Evolutionary conservation across 2,329 filamentous ascomycete species (phyloP), one percentile per base, ranked within the genome.

Genomic region (Rutstroemia sydowiana): DNA sequence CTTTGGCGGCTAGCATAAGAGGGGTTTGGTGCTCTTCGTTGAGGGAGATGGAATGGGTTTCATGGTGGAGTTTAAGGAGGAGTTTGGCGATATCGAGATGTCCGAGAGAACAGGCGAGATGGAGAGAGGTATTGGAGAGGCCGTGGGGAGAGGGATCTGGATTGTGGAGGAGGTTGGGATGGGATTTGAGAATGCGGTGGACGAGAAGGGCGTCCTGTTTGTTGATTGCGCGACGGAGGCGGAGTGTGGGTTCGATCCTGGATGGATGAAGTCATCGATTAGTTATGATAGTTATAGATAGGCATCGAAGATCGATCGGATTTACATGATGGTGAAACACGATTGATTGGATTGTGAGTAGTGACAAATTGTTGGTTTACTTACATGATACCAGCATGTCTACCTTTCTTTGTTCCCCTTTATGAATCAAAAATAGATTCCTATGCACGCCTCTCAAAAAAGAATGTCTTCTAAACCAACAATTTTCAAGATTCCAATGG

Each of bases 1-100:
- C 76, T 6, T 71, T 71, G 1, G 87, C 81, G 10, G 89, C 89
- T 2, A 93, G 76, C 80, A 92, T 90, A 45, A 95, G 74, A 0
- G 89, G 84, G 0, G 89, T 95, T 64, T 92, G 84, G 63, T 87
- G 81, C 56, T 84, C 76, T 61, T 88, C 85, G 67, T 95, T 95
- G 57, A 89, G 76, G 11, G 85, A 85, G 28, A 90, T 81, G 45
- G 82, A 81, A 5, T 53, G 49, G 20, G 76, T 67, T 67, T 95
- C 88, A 67, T 95, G 89, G 52, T 85, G 87, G 5, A 80, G 75
- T n/a, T 78, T 73, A 8, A 52, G 39, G 56, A 95, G 75, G 26
- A 95, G 80, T 49, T 83, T 76, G 65, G 81, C 84, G 60, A 93
- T 84, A 43, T 82, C 72, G 7, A 81, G 73, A 65, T 85, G 79